Conservation (phyloP, 345 rosid species). For the Lepidium didymum region DNA sequence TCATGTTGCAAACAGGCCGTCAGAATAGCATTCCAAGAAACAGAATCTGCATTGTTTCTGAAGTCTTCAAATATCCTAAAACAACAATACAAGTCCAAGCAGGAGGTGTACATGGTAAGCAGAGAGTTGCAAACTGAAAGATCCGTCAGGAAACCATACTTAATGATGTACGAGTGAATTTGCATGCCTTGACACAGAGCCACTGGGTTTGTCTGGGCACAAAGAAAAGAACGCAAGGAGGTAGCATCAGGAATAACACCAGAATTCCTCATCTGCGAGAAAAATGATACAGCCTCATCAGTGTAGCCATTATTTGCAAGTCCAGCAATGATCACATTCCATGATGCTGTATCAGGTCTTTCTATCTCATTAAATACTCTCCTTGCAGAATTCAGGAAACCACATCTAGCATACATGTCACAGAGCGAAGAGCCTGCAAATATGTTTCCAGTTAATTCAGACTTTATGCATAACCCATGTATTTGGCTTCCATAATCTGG, state of each 20-base stretch:
- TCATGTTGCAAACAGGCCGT: conserved; percentile 54
- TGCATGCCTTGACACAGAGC: conserved; percentile 40
- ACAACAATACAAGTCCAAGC: conserved; percentile 35
- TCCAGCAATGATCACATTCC: conserved; percentile 60
- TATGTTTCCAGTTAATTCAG: conserved; percentile 30
- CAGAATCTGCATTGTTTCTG: conserved; percentile 36
- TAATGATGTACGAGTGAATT: conserved; percentile 43
- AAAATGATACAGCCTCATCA: conserved; percentile 30
- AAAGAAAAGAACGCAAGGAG: conserved; percentile 44
- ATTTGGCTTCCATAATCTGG: conserved; percentile 50
- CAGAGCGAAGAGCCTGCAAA: conserved; percentile 46
- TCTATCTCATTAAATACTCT: conserved; percentile 39
- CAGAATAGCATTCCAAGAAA: conserved; percentile 73
- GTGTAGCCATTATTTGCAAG: conserved; percentile 35
- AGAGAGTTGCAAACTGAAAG: conserved; percentile 46
- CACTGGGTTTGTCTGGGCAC: conserved; percentile 33
- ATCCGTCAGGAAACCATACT: conserved; percentile 34
- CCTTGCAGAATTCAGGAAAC: conserved; percentile 35
- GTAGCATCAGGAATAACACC: conserved; percentile 35
- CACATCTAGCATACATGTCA: conserved; percentile 58
- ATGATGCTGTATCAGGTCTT: conserved; percentile 48
- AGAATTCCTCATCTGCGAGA: conserved; percentile 35
- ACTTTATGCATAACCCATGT: conserved; percentile 47
- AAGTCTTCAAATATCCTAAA: conserved; percentile 49
- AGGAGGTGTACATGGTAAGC: conserved; percentile 52